These are phyloP conservation scores for Ceratocystis papillata DNA, from an alignment of 2,329 filamentous ascomycete species.

Conservation along the genomic window DNA sequence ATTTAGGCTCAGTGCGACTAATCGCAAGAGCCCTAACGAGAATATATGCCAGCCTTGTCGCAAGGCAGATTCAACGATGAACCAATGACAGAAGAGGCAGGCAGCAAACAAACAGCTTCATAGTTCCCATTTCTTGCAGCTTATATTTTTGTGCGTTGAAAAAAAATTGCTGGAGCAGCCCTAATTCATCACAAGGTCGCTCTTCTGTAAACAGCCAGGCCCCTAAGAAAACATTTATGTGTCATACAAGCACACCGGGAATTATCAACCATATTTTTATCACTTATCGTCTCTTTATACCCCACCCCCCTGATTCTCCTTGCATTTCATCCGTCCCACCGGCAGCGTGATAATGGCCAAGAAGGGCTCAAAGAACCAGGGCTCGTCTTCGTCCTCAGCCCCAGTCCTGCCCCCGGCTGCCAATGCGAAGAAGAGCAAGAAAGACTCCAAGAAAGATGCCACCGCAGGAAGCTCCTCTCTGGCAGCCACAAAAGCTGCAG, in stretches of 20 bases:
- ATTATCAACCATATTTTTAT: neutral
- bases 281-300: neutral
- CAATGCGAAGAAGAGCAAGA: constrained; percentile 21
- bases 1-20: constrained; percentile 12
- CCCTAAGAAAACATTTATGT: neutral
- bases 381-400: neutral
- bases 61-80: no score
- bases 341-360: constrained; percentile 18
- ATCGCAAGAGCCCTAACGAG: neutral
- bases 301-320: neutral
- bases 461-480: neutral
- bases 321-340: neutral
- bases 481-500: constrained; percentile 19
- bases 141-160: no score
- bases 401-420: neutral
- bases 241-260: neutral
- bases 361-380: constrained; percentile 20
- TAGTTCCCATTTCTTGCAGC: no score
- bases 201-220: neutral
- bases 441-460: constrained; percentile 5
- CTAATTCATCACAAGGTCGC: neutral
- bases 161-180: no score
- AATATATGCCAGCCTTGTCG: neutral
- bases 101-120: no score
- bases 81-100: no score